Conservation (phyloP, 371 early-diverging fungal genomes). For the Circinella umbellata region DNA sequence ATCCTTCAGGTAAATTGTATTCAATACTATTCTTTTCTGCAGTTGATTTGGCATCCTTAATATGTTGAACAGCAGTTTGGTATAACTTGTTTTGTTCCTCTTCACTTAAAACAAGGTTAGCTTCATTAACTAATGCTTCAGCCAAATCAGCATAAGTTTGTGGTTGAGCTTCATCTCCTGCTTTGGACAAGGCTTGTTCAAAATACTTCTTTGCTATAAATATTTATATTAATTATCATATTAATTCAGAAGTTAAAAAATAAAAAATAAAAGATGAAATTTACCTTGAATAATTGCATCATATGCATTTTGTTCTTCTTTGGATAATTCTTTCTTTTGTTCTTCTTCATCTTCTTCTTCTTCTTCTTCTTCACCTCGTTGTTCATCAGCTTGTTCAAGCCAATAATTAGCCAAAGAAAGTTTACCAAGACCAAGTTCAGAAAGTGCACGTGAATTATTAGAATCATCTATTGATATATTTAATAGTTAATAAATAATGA, state of each 20-base stretch:
- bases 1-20: slow-evolving; percentile 46
- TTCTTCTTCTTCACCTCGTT: slow-evolving; percentile 32
- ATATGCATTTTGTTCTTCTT: slow-evolving; percentile 45
- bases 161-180: slow-evolving; percentile 26
- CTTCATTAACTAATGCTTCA: slow-evolving; percentile 44
- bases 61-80: slow-evolving; percentile 31
- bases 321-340: slow-evolving; percentile 25
- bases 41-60: slow-evolving; percentile 36
- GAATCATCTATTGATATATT: slow-evolving; percentile 27
- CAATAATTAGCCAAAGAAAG: slow-evolving; percentile 45
- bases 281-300: slow-evolving; percentile 38
- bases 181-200: slow-evolving; percentile 31
- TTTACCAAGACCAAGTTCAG: slow-evolving; percentile 39
- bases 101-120: slow-evolving; percentile 44
- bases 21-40: slow-evolving; percentile 32
- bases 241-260: neutral
- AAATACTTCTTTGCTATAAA: slow-evolving; percentile 36
- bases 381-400: slow-evolving; percentile 37
- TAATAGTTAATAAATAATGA: neutral
- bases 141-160: slow-evolving; percentile 44
- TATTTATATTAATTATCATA: neutral
- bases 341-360: slow-evolving; percentile 25
- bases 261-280: neutral
- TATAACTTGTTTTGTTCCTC: slow-evolving; percentile 42
- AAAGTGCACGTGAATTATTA: slow-evolving; percentile 33